Base-by-base conservation (phyloP, 1,139 yeast species). In the Barnettozyma hawaiiensis region DNA sequence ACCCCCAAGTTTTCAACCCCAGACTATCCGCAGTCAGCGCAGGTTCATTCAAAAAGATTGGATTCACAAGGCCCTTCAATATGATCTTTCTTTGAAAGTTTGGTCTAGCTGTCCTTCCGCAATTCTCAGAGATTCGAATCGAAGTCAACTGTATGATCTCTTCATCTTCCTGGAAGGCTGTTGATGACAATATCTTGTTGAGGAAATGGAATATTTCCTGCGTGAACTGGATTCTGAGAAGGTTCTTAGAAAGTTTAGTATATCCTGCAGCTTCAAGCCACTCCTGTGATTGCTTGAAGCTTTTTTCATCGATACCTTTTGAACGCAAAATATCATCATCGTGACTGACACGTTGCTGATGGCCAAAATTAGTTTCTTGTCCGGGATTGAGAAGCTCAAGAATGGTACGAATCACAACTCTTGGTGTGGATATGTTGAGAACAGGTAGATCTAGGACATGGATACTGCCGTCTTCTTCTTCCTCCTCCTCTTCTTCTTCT, bases 1-100 rank as follows among this genome's bases (percentile, higher is more conserved):
- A 84, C 0, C 97, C 98, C 98, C 98, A 92, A 0, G 98, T 92
- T 52, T 90, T 89, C 59, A 87, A 71, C 0, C 98, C 98, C 26
- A 92, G 65, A 49, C 84, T 85, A 60, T 92, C 98, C 39, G 78
- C 77, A 0, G 96, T 86, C 47, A 92, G 65, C 0, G 95, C 79
- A 0, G 97, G 97, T 59, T 92, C 98, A 46, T 73, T 72, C 27
- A 92, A 62, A 21, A 59, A 52, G 1, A 85, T 71, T 16, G 53
- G 57, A 1, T 51, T 51, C 1, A 35, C 36, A 37, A 75, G 58
- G 19, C 64, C 59, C 1, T 65, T 62, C 2, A 78, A 54, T 8
- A 58, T 54, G 19, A 75, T 67, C 34, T 69, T 71, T 34, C 95
- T 65, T 6, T 73, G 66, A 51, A 83, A 71, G 27, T 80, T 78